A percentile compares a stretch with the other conserved stretches of the same genome.
These are phyloP conservation scores for Phialophora macrospora DNA, from an alignment of 2,329 filamentous ascomycete genomes.

Conservation along the genomic window DNA sequence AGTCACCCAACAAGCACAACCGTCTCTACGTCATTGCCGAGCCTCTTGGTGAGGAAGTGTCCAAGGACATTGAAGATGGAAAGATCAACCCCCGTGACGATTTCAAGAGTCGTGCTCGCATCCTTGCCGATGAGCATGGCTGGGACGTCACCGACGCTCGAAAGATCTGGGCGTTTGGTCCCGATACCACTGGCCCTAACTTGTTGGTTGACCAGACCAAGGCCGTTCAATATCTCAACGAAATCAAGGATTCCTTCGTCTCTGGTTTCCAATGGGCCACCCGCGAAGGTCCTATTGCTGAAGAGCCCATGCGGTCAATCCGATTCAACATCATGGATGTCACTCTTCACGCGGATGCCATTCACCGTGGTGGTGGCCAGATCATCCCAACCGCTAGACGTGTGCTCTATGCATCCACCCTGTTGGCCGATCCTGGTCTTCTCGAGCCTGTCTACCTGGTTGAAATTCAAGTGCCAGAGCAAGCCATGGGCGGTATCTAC, in stretches of 20 bases:
- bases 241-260: slow-evolving; percentile 99
- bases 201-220: slow-evolving; percentile 99
- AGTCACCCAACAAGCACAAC: slow-evolving; percentile 99
- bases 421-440: slow-evolving; percentile 88
- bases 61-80: slow-evolving; percentile 85
- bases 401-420: slow-evolving; percentile 90
- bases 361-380: slow-evolving; percentile 99
- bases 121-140: slow-evolving; percentile 93
- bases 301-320: slow-evolving; percentile 96
- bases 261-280: slow-evolving; percentile 99
- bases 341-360: slow-evolving; percentile 98
- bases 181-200: slow-evolving; percentile 97
- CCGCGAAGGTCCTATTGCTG: slow-evolving; percentile 93
- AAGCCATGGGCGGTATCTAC: slow-evolving; percentile 99
- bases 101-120: slow-evolving; percentile 96
- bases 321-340: slow-evolving; percentile 99
- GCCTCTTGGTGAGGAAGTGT: slow-evolving; percentile 89
- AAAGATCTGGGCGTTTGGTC: slow-evolving; percentile 99
- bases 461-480: slow-evolving; percentile 98
- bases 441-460: slow-evolving; percentile 98
- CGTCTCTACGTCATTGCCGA: slow-evolving; percentile 95
- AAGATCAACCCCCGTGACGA: slow-evolving; percentile 95
- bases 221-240: slow-evolving; percentile 99
- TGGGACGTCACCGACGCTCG: slow-evolving; percentile 99
- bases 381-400: slow-evolving; percentile 97